Evolutionary conservation across 2,329 filamentous ascomycete genomes (phyloP).

Genomic region (Trichoderma simmonsii): DNA sequence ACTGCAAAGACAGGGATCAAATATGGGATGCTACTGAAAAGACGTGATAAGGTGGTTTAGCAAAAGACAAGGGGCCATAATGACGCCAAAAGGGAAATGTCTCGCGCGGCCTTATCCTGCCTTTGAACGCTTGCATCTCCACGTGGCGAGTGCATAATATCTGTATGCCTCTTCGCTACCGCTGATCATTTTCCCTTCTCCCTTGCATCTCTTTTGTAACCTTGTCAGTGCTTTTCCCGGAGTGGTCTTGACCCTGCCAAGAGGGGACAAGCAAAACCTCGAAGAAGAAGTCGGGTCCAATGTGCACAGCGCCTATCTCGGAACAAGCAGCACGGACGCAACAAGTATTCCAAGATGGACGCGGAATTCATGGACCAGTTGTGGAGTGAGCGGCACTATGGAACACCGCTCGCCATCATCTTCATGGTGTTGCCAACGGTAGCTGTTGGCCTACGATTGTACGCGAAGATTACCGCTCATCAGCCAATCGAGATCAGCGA

Average conservation of each 20-base stretch:
- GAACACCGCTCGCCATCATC: constrained; percentile 7
- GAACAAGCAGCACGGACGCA: constrained; percentile 2
- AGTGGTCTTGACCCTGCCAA: background rate
- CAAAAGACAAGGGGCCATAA: background rate
- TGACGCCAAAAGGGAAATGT: constrained; percentile 7
- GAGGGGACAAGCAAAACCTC: background rate
- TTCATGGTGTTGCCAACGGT: constrained; percentile 7
- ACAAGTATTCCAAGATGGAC: constrained; percentile 4
- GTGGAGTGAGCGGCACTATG: constrained; percentile 12
- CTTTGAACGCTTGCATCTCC: background rate
- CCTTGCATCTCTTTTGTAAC: background rate
- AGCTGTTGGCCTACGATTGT: constrained; percentile 3
- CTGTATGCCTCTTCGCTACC: constrained; percentile 2
- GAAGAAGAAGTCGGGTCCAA: background rate
- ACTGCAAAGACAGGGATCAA: background rate
- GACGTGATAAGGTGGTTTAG: background rate
- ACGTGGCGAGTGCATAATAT: constrained; percentile 10
- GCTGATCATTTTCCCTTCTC: constrained; percentile 13
- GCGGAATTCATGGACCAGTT: constrained; percentile 8
- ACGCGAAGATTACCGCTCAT: constrained; percentile 9
- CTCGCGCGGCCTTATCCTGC: background rate
- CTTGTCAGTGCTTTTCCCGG: background rate
- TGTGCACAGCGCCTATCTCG: background rate
- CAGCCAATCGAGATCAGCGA: constrained; percentile 9
- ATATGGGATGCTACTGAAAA: background rate